These are phyloP conservation scores for Schizochytrium sp. DNA, from an alignment of 108 stramenopile genomes.

Conservation along the genomic window DNA sequence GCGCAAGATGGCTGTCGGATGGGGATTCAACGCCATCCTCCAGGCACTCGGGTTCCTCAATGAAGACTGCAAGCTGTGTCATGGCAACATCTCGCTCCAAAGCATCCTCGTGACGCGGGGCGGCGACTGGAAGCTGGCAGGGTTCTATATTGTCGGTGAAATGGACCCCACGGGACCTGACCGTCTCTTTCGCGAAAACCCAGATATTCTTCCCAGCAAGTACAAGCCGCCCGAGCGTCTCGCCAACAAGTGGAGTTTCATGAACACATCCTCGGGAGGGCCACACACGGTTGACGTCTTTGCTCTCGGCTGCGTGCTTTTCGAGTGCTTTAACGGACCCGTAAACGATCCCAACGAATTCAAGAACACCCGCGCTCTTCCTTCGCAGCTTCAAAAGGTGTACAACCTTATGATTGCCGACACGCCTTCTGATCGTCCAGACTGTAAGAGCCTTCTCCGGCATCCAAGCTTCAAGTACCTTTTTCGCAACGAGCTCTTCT, in stretches of 20 bases:
- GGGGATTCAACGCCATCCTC: neutral
- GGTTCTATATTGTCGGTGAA: neutral
- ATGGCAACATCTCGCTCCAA: neutral
- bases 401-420: neutral
- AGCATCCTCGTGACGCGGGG: neutral
- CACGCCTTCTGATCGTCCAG: neutral
- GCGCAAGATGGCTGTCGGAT: neutral
- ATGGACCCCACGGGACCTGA: neutral
- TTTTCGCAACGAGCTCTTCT: neutral
- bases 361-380: neutral
- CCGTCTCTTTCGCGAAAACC: neutral
- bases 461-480: neutral
- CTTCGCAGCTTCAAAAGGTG: neutral
- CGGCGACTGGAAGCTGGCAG: constrained; percentile 10
- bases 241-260: neutral
- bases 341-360: neutral
- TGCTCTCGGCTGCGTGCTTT: neutral
- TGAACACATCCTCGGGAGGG: neutral
- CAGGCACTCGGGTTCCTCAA: neutral
- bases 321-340: neutral
- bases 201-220: neutral
- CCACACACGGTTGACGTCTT: neutral
- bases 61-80: constrained; percentile 9
- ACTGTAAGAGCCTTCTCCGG: neutral
- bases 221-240: constrained; percentile 4